Evolutionary conservation across 768 basidiomycete genomes (phyloP), one percentile per base, ranked within the genome.

Genomic region (Pleurotus sapidus): DNA sequence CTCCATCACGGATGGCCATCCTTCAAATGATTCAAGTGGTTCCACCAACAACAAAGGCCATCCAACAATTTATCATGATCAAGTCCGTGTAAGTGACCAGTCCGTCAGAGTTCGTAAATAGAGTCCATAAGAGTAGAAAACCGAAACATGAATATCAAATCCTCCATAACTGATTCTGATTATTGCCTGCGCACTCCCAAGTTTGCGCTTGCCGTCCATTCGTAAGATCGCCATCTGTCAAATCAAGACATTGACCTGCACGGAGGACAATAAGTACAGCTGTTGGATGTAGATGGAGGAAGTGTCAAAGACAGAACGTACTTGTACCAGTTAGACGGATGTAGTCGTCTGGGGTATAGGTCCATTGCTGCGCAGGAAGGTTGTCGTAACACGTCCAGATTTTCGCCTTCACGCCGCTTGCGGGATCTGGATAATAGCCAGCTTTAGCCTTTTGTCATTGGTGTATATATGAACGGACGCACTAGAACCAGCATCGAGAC

Each of bases 401-500:
- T 54, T 67, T 67, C 63, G 65, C 59, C 45, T 59, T 57, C 3
- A 58, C 57, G n/a, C 64, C 66, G 24, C 57, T 65, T 2, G 50
- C 59, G 2, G 64, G 59, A 50, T 45, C 64, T 67, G 18, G 34
- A 34, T 14, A 49, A 11, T 34, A 34, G 30, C 30, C 30, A 34
- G 11, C 30, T 34, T 34, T 11, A 34, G 30, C 30, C 30, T 34
- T 11, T 17, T 9, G 12, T 34, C 34, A 17, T 15, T 23, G 8
- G 18, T 12, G 12, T 8, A 49, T n/a, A 42, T 14, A 27, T 17
- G 9, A 12, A 2, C 7, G 18, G 15, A 66, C 70, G 50, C 56
- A 70, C 70, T 59, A 14, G 68, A 65, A 3, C 71, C 71, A 17
- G 73, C 70, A 46, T 74, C 73, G 42, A 74, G 65, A 51, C 73